Percentiles rank a stretch among this genome's conserved stretches.
Evolutionary conservation across 345 rosid species (phyloP).

Genomic region (Citrus hindsii): DNA sequence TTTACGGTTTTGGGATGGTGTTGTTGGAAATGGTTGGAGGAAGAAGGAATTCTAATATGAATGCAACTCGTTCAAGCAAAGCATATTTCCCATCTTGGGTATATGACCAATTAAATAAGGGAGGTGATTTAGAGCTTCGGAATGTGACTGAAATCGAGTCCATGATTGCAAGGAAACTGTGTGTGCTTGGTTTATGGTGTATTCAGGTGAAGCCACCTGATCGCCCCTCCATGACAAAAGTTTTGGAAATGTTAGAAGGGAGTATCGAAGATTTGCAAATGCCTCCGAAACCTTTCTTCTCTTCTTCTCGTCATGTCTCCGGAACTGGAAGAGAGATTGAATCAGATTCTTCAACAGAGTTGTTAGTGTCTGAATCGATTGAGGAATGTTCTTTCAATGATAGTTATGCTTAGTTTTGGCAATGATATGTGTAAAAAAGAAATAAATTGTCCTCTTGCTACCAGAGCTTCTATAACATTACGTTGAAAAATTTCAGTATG

Average conservation of each 20-base stretch:
- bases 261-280: slow-evolving; percentile 20
- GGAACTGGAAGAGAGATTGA: neutral
- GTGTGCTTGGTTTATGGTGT: slow-evolving; percentile 38
- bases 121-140: slow-evolving; percentile 22
- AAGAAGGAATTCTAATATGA: neutral
- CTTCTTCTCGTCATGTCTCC: slow-evolving; percentile 11
- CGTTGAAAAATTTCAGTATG: too few species aligned
- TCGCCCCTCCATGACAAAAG: slow-evolving; percentile 35
- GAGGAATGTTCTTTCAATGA: neutral
- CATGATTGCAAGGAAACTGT: slow-evolving; percentile 24
- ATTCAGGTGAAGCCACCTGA: slow-evolving; percentile 28
- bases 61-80: slow-evolving; percentile 8
- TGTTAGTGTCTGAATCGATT: neutral
- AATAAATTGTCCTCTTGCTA: neutral
- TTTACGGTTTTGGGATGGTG: slow-evolving; percentile 15
- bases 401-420: neutral
- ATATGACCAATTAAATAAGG: slow-evolving; percentile 15
- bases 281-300: slow-evolving; percentile 30
- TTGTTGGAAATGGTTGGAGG: slow-evolving; percentile 16
- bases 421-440: neutral
- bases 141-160: slow-evolving; percentile 16
- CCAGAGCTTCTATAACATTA: too few species aligned
- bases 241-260: slow-evolving; percentile 34
- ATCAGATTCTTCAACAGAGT: neutral
- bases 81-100: slow-evolving; percentile 19